Conservation (phyloP, 2,329 filamentous ascomycete species). For the Penicillium frequentans region DNA sequence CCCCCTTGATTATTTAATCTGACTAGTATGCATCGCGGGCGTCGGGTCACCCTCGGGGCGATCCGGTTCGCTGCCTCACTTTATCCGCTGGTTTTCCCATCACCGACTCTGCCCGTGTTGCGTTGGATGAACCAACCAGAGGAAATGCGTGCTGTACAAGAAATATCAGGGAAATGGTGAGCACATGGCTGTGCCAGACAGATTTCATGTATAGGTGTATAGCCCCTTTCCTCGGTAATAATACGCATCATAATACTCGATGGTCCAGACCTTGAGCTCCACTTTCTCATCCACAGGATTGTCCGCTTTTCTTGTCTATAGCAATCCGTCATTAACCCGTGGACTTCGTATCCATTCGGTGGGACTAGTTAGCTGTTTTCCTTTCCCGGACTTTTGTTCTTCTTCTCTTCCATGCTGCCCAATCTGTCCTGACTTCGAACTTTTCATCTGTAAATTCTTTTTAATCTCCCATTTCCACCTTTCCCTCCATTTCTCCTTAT, state of each 20-base stretch:
- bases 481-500: not conserved
- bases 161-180: too few species aligned
- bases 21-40: not conserved
- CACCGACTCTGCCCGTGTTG: not conserved
- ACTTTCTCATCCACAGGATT: not conserved
- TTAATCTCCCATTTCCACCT: not conserved
- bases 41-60: constrained; percentile 20
- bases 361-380: constrained; percentile 8
- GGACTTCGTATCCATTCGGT: constrained; percentile 13
- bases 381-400: constrained; percentile 15
- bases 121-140: not conserved
- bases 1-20: not conserved
- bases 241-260: not conserved
- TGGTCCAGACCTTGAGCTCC: not conserved
- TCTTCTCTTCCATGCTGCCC: constrained; percentile 13
- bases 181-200: not conserved
- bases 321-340: not conserved
- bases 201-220: not conserved
- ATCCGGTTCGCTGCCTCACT: constrained; percentile 44
- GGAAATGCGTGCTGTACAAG: not conserved
- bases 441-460: not conserved
- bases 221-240: not conserved
- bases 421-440: constrained; percentile 7
- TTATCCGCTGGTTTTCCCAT: constrained; percentile 19
- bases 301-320: not conserved